Evolutionary conservation across 352 stramenopile genomes (phyloP).

Genomic region (Globisporangium iwayamae): DNA sequence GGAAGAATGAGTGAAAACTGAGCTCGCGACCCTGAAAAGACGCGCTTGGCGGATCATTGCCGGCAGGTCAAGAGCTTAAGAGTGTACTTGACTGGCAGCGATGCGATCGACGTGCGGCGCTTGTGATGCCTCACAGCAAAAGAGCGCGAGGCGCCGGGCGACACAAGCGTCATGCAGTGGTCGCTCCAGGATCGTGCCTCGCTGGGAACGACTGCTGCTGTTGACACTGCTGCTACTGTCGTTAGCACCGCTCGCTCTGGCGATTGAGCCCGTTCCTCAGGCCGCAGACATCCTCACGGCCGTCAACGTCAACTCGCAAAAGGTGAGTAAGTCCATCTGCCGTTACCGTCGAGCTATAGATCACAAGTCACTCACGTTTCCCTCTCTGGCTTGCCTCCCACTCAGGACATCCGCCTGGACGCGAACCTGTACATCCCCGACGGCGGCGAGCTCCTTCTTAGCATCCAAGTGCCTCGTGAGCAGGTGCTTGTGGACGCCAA

Average conservation of each 20-base stretch:
- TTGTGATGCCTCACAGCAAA: neutral
- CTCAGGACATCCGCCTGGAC: constrained; percentile 52
- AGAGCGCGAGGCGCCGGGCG: neutral
- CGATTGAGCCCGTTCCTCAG: constrained; percentile 45
- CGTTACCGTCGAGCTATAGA: neutral
- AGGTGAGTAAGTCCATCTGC: constrained; percentile 17
- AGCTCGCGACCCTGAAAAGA: neutral
- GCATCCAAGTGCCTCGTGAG: constrained; percentile 60
- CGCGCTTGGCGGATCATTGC: neutral
- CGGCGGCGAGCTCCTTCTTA: constrained; percentile 58
- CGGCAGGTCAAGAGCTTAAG: neutral
- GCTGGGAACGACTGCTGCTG: neutral
- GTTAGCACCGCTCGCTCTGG: neutral
- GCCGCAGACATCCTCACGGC: constrained; percentile 44
- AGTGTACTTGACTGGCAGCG: neutral
- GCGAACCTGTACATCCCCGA: constrained; percentile 74
- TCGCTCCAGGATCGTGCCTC: neutral
- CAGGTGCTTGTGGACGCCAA: constrained; percentile 41
- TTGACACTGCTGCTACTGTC: constrained; percentile 12
- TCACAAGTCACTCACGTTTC: neutral
- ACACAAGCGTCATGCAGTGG: neutral
- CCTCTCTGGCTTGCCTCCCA: neutral
- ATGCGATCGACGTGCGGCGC: neutral
- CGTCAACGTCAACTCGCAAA: constrained; percentile 41
- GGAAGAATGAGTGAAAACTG: neutral